These are phyloP conservation scores for Mucor piriformis DNA, from an alignment of 371 early-diverging fungal genomes.

Conservation along the genomic window DNA sequence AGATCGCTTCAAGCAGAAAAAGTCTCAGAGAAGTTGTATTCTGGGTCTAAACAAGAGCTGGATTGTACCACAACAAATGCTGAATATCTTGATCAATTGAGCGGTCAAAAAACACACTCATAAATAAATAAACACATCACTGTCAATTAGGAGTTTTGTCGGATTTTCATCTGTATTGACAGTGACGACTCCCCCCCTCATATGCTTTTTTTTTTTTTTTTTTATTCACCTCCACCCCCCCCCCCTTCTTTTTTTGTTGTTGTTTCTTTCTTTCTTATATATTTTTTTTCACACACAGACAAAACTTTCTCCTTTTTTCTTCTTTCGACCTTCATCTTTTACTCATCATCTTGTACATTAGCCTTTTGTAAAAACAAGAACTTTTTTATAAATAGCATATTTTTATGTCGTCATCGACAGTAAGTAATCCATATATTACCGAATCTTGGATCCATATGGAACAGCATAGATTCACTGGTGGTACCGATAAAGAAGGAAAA, in stretches of 20 bases:
- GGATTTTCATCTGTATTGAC: not conserved
- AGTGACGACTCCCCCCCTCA: not conserved
- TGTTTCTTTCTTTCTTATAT: not conserved
- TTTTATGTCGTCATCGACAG: slow-evolving; percentile 51
- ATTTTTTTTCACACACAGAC: not conserved
- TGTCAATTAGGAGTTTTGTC: no score
- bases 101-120: slow-evolving; percentile 16
- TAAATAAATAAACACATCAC: not conserved
- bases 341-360: not conserved
- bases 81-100: slow-evolving; percentile 47
- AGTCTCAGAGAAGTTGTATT: slow-evolving; percentile 51
- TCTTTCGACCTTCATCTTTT: not conserved
- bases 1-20: slow-evolving; percentile 46
- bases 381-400: not conserved
- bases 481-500: slow-evolving; percentile 14
- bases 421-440: slow-evolving; percentile 40
- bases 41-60: slow-evolving; percentile 40
- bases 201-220: not conserved
- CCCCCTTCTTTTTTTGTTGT: not conserved
- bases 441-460: slow-evolving; percentile 52
- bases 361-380: not conserved
- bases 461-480: slow-evolving; percentile 31
- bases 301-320: slow-evolving; percentile 1
- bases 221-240: not conserved
- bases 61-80: slow-evolving; percentile 40